Conservation (phyloP, 371 early-diverging fungal genomes). For the Nematocida sp. region DNA sequence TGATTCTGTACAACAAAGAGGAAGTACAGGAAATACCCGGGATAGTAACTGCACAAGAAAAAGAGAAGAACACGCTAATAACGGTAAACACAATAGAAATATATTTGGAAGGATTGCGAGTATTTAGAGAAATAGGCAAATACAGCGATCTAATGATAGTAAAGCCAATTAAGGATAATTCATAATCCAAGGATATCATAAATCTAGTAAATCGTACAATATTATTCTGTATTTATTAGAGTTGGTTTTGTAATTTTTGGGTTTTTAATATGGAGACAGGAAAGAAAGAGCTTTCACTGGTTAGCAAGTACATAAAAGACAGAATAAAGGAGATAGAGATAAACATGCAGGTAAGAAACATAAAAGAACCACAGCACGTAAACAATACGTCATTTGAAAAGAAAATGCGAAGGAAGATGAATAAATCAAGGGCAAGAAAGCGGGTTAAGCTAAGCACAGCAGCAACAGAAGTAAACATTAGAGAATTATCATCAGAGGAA, state of each 20-base stretch:
- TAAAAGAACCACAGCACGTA: conserved; percentile 14
- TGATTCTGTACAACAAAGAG: conserved; percentile 49
- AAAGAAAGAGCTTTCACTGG: conserved; percentile 10
- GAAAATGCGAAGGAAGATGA: conserved; percentile 25
- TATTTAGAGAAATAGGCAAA: conserved; percentile 1
- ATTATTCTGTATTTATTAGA: conserved; percentile 17
- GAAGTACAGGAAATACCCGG: conserved; percentile 30
- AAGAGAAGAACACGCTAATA: conserved; percentile 1
- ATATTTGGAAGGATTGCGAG: conserved; percentile 26
- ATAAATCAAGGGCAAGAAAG: neutral
- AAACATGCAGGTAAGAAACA: conserved; percentile 29
- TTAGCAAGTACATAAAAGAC: conserved; percentile 29
- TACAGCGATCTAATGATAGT: neutral
- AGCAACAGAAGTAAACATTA: neutral
- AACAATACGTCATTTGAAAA: conserved; percentile 16
- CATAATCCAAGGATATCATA: neutral
- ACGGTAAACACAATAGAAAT: neutral
- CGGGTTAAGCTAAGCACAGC: neutral
- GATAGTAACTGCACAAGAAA: neutral
- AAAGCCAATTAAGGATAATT: neutral
- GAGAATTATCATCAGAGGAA: neutral
- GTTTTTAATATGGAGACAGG: neutral
- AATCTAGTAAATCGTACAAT: neutral
- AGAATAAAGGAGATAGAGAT: conserved; percentile 47
- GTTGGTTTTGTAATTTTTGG: neutral